Evolutionary conservation across 2,329 filamentous ascomycete genomes (phyloP).

Genomic region (Parasarocladium wereldwijsianum): DNA sequence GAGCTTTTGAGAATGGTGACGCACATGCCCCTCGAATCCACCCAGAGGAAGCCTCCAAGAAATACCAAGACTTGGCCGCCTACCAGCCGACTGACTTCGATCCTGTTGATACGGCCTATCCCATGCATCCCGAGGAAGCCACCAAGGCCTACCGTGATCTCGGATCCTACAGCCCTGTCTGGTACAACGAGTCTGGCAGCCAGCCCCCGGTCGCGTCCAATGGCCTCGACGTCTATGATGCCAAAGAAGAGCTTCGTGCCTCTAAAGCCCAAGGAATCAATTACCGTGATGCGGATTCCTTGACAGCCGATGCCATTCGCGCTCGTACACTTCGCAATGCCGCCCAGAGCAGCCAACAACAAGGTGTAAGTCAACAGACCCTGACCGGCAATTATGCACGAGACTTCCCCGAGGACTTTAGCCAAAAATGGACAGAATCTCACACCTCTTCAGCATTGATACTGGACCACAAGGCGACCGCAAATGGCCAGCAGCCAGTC

Average conservation of each 20-base stretch:
- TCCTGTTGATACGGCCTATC: slow-evolving; percentile 9
- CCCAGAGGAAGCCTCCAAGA: slow-evolving; percentile 14
- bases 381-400: slow-evolving; percentile 33
- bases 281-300: slow-evolving; percentile 9
- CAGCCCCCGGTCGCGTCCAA: slow-evolving; percentile 16
- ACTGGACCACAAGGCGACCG: slow-evolving; percentile 7
- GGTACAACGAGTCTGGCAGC: slow-evolving; percentile 17
- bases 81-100: slow-evolving; percentile 8
- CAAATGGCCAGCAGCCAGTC: neutral
- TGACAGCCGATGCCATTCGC: slow-evolving; percentile 18
- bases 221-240: slow-evolving; percentile 23
- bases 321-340: slow-evolving; percentile 15
- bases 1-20: slow-evolving; percentile 27
- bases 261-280: slow-evolving; percentile 8
- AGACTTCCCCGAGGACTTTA: slow-evolving; percentile 39
- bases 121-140: slow-evolving; percentile 18
- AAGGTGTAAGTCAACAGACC: neutral
- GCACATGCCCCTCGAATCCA: slow-evolving; percentile 13
- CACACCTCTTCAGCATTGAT: slow-evolving; percentile 12
- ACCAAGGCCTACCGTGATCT: slow-evolving; percentile 26
- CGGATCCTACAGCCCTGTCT: slow-evolving; percentile 21
- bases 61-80: slow-evolving; percentile 11
- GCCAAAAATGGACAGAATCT: slow-evolving; percentile 22
- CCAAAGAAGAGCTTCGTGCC: slow-evolving; percentile 12
- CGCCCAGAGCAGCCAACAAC: slow-evolving; percentile 2